Base-by-base conservation (phyloP, 2,329 filamentous ascomycete genomes). In the Immersiporthe knoxdaviesiana region DNA sequence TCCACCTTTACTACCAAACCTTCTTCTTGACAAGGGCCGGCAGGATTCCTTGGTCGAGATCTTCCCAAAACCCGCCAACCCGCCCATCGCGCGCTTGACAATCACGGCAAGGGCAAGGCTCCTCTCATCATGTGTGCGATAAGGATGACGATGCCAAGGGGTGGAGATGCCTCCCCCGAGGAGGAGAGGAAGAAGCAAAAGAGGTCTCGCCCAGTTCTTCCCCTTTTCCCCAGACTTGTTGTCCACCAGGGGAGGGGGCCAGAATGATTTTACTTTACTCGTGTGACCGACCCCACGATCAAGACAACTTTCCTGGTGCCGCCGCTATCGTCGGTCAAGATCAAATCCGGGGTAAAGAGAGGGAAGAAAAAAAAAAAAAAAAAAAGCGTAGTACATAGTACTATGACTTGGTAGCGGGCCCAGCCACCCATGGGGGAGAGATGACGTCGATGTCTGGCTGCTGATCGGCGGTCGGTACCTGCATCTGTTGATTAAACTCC, bases 391-490 rank as follows among this genome's bases (percentile, higher is more conserved):
- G n/a, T n/a, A n/a, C n/a, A n/a, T n/a, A n/a, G n/a, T n/a, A n/a
- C n/a, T n/a, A n/a, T n/a, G n/a, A n/a, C n/a, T n/a, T n/a, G 35
- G 18, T 47, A 47, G 44, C 44, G 44, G 21, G 21, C 44, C n/a
- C 44, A 47, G 52, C 52, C 52, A 30, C 24, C 52, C 24, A n/a
- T 30, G 52, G 52, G 50, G 52, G 8, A 30, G 50, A n/a, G 52
- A 56, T 56, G 52, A 56, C 52, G 52, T 56, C 52, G 52, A 32
- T 30, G 27, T 56, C 6, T 54, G 50, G 44, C n/a, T 56, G 52
- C 27, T 56, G 52, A 56, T 56, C 52, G 52, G 52, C 52, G 24
- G 12, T 32, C 27, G 52, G 52, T 56, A 56, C 52, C 52, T 56
- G 52, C 52, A 30, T 56, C 52, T 32, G 52, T 56, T 56, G 7